Evolutionary conservation across 2,329 filamentous ascomycete genomes (phyloP).

Genomic region (Pestalotiopsis sp.): DNA sequence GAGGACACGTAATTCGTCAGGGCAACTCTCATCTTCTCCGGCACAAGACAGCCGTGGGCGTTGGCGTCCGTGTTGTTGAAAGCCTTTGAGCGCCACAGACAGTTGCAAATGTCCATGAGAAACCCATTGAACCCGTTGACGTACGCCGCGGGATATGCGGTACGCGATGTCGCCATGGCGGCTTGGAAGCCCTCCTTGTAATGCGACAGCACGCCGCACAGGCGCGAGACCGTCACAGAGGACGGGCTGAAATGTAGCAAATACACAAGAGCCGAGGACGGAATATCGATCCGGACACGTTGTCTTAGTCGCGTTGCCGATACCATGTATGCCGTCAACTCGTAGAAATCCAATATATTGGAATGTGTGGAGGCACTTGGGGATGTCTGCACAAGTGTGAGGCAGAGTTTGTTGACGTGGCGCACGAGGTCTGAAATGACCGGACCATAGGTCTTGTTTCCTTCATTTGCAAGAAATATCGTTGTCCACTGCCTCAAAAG

Average conservation of each 20-base stretch:
- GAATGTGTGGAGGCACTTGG: conserved; percentile 46
- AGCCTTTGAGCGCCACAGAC: conserved; percentile 74
- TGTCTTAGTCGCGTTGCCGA: conserved; percentile 49
- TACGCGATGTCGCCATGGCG: conserved; percentile 24
- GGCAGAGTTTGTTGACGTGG: conserved; percentile 55
- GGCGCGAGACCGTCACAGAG: conserved; percentile 63
- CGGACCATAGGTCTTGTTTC: conserved; percentile 35
- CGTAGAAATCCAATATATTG: conserved; percentile 69
- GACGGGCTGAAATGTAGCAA: conserved; percentile 67
- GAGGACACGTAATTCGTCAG: conserved; percentile 49
- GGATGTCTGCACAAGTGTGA: conserved; percentile 59
- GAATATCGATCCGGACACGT: conserved; percentile 66
- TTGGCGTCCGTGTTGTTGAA: conserved; percentile 67
- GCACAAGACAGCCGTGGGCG: conserved; percentile 54
- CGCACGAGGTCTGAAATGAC: conserved; percentile 42
- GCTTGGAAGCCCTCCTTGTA: conserved; percentile 76
- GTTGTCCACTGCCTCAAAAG: conserved; percentile 63
- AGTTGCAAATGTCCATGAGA: conserved; percentile 85
- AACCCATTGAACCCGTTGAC: conserved; percentile 78
- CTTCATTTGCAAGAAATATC: conserved; percentile 40
- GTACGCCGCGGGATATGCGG: conserved; percentile 56
- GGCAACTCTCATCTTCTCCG: conserved; percentile 41
- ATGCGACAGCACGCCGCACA: conserved; percentile 66
- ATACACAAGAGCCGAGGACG: conserved; percentile 68
- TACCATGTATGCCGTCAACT: conserved; percentile 57